phyloP scores from a whole-genome alignment of 495 filamentous ascomycete species.

The Margaritispora aquatica region DNA sequence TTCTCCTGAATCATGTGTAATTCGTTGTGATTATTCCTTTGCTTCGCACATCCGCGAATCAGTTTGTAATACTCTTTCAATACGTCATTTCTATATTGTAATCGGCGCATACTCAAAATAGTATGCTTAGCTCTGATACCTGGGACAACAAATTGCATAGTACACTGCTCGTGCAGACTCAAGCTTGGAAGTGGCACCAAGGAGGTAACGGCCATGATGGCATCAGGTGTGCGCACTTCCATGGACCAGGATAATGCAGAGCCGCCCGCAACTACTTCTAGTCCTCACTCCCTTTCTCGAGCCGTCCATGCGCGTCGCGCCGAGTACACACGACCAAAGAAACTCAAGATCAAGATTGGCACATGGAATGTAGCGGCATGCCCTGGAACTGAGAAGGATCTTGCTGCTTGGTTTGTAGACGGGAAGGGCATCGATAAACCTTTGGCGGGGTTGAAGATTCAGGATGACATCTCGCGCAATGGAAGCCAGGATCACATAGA shows the following conservation, averaged over 20 bases:
- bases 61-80: too few species aligned
- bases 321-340: constrained; percentile 67
- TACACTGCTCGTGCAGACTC: too few species aligned
- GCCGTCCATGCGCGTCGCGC: constrained; percentile 61
- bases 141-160: too few species aligned
- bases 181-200: not conserved
- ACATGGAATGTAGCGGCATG: constrained; percentile 92
- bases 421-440: constrained; percentile 61
- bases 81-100: too few species aligned
- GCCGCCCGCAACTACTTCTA: constrained; percentile 8
- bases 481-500: constrained; percentile 28
- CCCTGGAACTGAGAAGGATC: constrained; percentile 75
- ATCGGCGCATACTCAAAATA: too few species aligned
- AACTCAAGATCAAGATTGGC: constrained; percentile 77
- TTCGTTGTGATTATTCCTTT: too few species aligned
- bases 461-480: constrained; percentile 22
- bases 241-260: constrained; percentile 2
- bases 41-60: too few species aligned
- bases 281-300: constrained; percentile 33
- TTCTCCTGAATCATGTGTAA: too few species aligned
- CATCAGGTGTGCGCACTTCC: constrained; percentile 9
- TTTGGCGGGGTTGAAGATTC: constrained; percentile 45
- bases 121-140: too few species aligned
- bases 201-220: constrained; percentile 2
- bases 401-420: constrained; percentile 78